These are phyloP conservation scores for Ogataea pini DNA, from an alignment of 805 yeast genomes.

Conservation along the genomic window DNA sequence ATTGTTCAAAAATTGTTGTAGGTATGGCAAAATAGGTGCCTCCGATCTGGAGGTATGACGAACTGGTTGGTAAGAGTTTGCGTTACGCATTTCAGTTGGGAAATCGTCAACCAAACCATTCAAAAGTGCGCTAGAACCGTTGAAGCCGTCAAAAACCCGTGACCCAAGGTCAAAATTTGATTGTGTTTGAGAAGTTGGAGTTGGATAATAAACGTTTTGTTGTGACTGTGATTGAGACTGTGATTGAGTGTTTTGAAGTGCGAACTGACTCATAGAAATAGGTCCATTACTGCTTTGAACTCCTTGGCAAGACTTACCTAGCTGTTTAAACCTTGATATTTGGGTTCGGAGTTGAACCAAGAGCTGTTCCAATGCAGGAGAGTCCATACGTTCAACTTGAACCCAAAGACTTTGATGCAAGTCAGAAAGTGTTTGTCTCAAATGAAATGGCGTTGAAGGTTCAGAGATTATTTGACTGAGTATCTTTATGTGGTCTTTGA, in stretches of 20 bases:
- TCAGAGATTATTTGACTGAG: conserved; percentile 12
- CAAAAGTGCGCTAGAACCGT: neutral
- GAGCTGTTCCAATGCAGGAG: conserved; percentile 12
- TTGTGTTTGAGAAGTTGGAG: conserved; percentile 1
- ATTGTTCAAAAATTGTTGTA: conserved; percentile 1
- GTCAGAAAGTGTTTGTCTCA: conserved; percentile 10
- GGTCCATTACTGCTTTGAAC: neutral
- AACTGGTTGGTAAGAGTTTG: neutral
- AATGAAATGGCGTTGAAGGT: conserved; percentile 14
- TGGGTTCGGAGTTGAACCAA: conserved; percentile 15
- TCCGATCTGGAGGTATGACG: neutral
- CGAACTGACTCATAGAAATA: conserved; percentile 6
- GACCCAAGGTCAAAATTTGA: neutral
- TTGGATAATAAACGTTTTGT: neutral
- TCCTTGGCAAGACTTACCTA: neutral
- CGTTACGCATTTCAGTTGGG: neutral
- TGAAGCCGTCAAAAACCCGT: neutral
- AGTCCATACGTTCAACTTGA: conserved; percentile 15
- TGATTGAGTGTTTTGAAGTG: neutral
- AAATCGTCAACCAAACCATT: neutral
- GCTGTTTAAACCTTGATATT: conserved; percentile 9
- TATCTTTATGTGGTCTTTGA: conserved; percentile 7
- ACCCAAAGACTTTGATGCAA: conserved; percentile 14
- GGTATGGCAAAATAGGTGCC: neutral
- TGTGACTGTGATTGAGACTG: neutral